Evolutionary conservation across 768 basidiomycete genomes (phyloP), one percentile per base, ranked within the genome.

Genomic region (Suillus tomentosus): DNA sequence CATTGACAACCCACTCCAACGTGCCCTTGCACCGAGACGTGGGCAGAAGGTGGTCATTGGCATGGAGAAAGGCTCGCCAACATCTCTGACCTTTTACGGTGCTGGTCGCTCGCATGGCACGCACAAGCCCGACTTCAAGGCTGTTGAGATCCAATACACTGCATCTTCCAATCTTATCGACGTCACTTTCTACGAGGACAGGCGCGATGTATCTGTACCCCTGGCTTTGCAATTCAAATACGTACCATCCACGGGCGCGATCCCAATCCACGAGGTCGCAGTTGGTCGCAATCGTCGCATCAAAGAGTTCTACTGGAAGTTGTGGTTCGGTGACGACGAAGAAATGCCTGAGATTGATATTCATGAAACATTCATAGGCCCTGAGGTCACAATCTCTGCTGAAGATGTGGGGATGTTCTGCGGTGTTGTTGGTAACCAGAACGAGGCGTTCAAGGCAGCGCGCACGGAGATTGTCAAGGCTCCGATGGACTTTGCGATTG

Each of bases 401-500:
- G 78, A 80, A 9, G 88, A 88, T 39, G 84, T 99, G 14, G 94
- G 97, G 76, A 82, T 85, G 13, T 99, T 99, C 84, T 96, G 94
- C 70, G 85, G 88, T 27, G 90, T 99, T 57, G 87, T 99, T 62
- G 96, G 96, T 39, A 99, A 98, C 77, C 89, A 96, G 71, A 90
- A 87, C 37, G 96, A 95, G 73, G 84, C 85, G 1, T 99, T 96
- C 84, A 94, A 96, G 84, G 81, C 84, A 14, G 86, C 82, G 3
- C 84, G 94, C 63, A 88, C 82, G 56, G 81, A 82, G 27, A 76
- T 71, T 53, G 86, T 94, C 51, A 86, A 91, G 71, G 95, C 96
- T 2, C 97, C 97, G 0, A 96, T 99, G 94, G 96, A 99, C 79
- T 99, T 97, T 70, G 94, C 96, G 31, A 99, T 99, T 72, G 96